These are phyloP conservation scores for Brassica incana DNA, from an alignment of 345 rosid genomes.

Conservation along the genomic window DNA sequence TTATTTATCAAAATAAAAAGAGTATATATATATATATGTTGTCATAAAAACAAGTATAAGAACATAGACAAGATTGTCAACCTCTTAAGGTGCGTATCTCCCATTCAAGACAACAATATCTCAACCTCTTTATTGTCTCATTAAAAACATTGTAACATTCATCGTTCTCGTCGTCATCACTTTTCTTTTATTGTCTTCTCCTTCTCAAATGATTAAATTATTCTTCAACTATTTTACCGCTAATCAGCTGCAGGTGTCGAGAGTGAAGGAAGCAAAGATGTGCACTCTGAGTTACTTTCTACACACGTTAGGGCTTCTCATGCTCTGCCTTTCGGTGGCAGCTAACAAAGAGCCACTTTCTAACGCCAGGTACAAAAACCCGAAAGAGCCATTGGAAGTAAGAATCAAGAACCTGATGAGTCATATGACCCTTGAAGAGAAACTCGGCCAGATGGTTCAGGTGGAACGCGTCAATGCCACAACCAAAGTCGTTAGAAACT, in stretches of 20 bases:
- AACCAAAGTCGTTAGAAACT: constrained; percentile 42
- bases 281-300: constrained; percentile 15
- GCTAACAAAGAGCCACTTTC: constrained; percentile 14
- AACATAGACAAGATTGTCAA: constrained; percentile 9
- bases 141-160: constrained; percentile 1
- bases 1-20: neutral
- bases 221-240: neutral
- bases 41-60: constrained; percentile 7
- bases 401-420: constrained; percentile 48
- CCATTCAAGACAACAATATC: constrained; percentile 8
- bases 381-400: constrained; percentile 34
- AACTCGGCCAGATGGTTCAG: constrained; percentile 62
- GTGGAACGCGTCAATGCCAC: constrained; percentile 48
- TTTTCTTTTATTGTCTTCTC: neutral
- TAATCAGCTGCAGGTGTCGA: neutral
- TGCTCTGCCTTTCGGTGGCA: constrained; percentile 37
- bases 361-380: constrained; percentile 37
- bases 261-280: constrained; percentile 20
- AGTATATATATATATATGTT: neutral
- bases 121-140: constrained; percentile 19
- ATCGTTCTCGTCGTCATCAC: constrained; percentile 17
- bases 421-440: constrained; percentile 52
- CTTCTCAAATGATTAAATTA: constrained; percentile 7
- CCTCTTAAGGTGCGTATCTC: constrained; percentile 4
- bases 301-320: constrained; percentile 24